Evolutionary conservation across 371 early-diverging fungal species (phyloP), one percentile per base, ranked within the genome.

Genomic region (Syncephalastrum racemosum): DNA sequence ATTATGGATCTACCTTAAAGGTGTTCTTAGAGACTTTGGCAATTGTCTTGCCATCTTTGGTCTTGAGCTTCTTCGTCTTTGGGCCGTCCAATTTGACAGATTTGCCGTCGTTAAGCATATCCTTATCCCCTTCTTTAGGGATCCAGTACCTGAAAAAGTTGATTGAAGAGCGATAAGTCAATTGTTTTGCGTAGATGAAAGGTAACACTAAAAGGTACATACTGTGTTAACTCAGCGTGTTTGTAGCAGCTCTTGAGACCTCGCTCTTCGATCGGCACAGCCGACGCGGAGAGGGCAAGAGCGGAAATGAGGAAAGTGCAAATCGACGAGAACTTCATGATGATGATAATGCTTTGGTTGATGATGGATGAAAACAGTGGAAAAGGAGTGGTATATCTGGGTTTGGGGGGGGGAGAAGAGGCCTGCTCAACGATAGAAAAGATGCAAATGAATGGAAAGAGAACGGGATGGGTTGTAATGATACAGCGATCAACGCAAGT

Each of bases 101-200:
- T 13, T 54, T 36, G 18, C 72, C 66, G 36, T 66, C 43, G 51
- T 68, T 67, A 7, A 54, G 19, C 64, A 68, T 65, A 27, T 66
- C 68, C 43, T 50, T 27, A 14, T 62, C 62, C 14, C 68, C 68
- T 53, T 71, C 54, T 48, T 68, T 71, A 12, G 66, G 66, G 22
- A 68, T 63, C 72, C 66, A 71, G 48, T 71, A 71, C 19, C 65
- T 58, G 18, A 10, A 41, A 15, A 22, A 22, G 20, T 53, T 8
- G 5, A 48, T 48, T 48, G 7, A 48, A 14, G 23, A n/a, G n/a
- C 23, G n/a, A 6, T 48, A 22, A n/a, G 24, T 20, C 14, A n/a
- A 10, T 7, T 48, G 49, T 2, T 31, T 31, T 25, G 25, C 36
- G 8, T 15, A n/a, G 16, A 4, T 24, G 2, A 3, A 24, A 14